Evolutionary conservation across 2,329 filamentous ascomycete species (phyloP).

Genomic region (Biscogniauxia mediterranea): DNA sequence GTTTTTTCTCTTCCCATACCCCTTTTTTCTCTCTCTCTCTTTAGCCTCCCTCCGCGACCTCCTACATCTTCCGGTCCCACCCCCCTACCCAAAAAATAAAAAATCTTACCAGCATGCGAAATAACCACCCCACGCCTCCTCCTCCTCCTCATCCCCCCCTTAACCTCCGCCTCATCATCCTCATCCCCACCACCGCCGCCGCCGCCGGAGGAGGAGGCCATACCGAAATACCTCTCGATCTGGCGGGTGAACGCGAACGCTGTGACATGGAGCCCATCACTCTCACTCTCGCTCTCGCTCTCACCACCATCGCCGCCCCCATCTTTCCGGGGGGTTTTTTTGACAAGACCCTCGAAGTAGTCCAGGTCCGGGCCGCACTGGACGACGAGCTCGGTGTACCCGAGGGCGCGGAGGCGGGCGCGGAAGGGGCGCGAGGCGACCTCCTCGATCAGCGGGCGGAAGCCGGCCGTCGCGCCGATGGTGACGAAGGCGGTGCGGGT

Average conservation of each 20-base stretch:
- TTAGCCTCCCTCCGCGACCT: too few relatives aligned
- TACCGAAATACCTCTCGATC: conserved; percentile 57
- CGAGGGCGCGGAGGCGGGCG: conserved; percentile 50
- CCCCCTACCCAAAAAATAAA: background rate
- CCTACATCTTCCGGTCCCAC: too few relatives aligned
- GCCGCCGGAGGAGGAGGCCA: conserved; percentile 46
- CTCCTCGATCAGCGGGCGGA: conserved; percentile 67
- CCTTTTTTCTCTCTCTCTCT: too few relatives aligned
- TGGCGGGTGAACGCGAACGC: conserved; percentile 68
- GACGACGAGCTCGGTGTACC: conserved; percentile 70
- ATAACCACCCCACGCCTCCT: conserved; percentile 65
- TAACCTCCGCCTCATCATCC: conserved; percentile 33
- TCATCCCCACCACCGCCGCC: conserved; percentile 29
- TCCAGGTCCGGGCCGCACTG: conserved; percentile 76
- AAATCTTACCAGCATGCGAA: conserved; percentile 69
- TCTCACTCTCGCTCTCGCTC: conserved; percentile 23
- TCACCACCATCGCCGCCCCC: too few relatives aligned
- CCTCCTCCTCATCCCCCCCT: too few relatives aligned
- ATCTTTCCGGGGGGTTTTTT: too few relatives aligned
- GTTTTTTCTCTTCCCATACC: too few relatives aligned
- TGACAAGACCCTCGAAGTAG: conserved; percentile 56
- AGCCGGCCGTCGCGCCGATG: conserved; percentile 86
- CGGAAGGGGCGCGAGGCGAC: conserved; percentile 65
- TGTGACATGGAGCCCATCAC: conserved; percentile 39
- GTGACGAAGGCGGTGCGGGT: conserved; percentile 72